Conservation (phyloP, 129 eudicot genomes). For the Helichrysum umbraculigerum region DNA sequence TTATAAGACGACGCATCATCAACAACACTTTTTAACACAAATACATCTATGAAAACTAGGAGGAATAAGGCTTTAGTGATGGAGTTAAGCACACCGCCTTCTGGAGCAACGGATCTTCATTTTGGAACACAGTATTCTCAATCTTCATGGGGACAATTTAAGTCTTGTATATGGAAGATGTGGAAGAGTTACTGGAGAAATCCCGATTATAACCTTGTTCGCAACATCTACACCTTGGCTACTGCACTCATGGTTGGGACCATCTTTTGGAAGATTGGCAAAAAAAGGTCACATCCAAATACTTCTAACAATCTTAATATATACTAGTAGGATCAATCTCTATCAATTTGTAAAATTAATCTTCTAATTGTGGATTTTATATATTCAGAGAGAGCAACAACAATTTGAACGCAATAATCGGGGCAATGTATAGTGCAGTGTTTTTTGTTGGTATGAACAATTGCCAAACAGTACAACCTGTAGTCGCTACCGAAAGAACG, state of each 20-base stretch:
- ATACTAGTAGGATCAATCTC: background rate
- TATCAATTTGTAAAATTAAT: background rate
- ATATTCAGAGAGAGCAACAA: constrained; percentile 44
- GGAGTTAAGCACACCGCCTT: constrained; percentile 56
- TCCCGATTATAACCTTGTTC: constrained; percentile 78
- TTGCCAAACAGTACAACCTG: constrained; percentile 61
- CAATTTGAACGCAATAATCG: constrained; percentile 42
- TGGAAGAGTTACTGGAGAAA: constrained; percentile 85
- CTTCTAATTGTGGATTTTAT: background rate
- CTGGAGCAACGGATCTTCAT: constrained; percentile 57
- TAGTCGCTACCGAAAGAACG: constrained; percentile 59
- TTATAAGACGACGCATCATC: background rate
- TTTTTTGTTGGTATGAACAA: constrained; percentile 57
- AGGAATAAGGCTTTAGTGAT: constrained; percentile 57
- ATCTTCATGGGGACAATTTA: constrained; percentile 67
- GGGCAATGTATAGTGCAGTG: constrained; percentile 56
- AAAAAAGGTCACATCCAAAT: constrained; percentile 42
- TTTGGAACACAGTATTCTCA: constrained; percentile 60
- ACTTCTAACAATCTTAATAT: background rate
- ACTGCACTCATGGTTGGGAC: constrained; percentile 67
- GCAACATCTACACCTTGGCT: constrained; percentile 63
- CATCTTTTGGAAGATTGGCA: constrained; percentile 71
- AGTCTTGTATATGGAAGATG: constrained; percentile 72
- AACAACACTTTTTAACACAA: background rate
- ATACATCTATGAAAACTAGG: background rate